Evolutionary conservation across 2,329 filamentous ascomycete species (phyloP), one percentile per base, ranked within the genome.

Genomic region (Alternaria angustiovoidea): DNA sequence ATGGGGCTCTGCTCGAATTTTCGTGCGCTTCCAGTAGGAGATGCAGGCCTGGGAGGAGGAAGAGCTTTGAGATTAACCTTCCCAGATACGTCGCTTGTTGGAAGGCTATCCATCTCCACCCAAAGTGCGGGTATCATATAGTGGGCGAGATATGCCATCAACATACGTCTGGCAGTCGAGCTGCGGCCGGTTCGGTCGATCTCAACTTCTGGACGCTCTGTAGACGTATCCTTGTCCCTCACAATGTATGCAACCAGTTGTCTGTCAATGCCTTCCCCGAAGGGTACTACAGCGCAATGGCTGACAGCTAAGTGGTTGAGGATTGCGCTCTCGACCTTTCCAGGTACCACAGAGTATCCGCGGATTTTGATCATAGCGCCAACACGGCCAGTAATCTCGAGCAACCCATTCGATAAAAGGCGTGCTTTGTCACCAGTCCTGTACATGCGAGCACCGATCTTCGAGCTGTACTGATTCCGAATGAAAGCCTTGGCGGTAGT

Each of bases 101-200:
- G 91, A 5, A 94, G 79, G 61, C 86, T 84, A 3, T 89, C 85
- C 32, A 94, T 78, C 70, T 90, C 86, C 38, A 94, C 88, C 91
- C 91, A 94, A 3, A 93, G 77, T 1, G 89, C 84, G 0, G 91
- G 91, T 54, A 94, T 89, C 91, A 94, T 94, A 78, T 94, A 94
- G 63, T 92, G 90, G 1, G 91, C 91, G 30, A 94, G 83, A 63
- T 88, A 87, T 16, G 85, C 81, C 1, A 88, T 84, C 2, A 94
- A 83, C 16, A 85, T 84, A 56, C 88, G 86, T 47, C 91, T 85
- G 3, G 90, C 88, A 6, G 84, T 84, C 1, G 91, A 88, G 66
- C 91, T 93, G 76, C 91, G 89, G 5, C 90, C 91, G 28, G 87
- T 85, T 57, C 89, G 86, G 61, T 93, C 88, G 47, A 93, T 87